Conservation (phyloP, 176 grass and related monocot species). For the Olyra latifolia region DNA sequence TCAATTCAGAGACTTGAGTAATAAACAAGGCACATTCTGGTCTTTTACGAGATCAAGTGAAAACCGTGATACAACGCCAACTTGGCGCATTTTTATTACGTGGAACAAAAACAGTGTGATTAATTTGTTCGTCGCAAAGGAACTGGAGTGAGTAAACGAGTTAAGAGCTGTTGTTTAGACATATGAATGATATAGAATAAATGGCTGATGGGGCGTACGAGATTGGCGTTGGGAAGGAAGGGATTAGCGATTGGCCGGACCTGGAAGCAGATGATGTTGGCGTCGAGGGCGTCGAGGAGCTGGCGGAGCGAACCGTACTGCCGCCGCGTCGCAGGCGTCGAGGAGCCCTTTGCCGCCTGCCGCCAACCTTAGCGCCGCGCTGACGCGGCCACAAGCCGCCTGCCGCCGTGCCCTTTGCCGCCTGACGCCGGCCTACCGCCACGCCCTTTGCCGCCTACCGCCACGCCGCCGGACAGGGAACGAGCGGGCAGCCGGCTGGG, state of each 20-base stretch:
- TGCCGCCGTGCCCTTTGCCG: no score
- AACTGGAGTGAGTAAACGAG: slow-evolving; percentile 7
- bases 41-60: background rate
- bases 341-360: no score
- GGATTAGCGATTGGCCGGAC: slow-evolving; percentile 5
- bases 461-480: no score
- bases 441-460: no score
- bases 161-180: slow-evolving; percentile 38
- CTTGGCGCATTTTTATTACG: background rate
- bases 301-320: slow-evolving; percentile 89
- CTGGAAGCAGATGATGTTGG: slow-evolving; percentile 99
- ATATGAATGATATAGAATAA: background rate
- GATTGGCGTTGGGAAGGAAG: background rate
- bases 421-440: no score
- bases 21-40: background rate
- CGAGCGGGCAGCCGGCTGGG: no score
- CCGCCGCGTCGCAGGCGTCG: no score
- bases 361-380: no score
- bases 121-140: background rate
- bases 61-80: background rate
- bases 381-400: no score
- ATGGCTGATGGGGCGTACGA: background rate
- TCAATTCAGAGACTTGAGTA: background rate
- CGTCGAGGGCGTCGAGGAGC: slow-evolving; percentile 84
- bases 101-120: background rate